Conservation (phyloP, 768 basidiomycete genomes). For the Rhodotorula diobovata region DNA sequence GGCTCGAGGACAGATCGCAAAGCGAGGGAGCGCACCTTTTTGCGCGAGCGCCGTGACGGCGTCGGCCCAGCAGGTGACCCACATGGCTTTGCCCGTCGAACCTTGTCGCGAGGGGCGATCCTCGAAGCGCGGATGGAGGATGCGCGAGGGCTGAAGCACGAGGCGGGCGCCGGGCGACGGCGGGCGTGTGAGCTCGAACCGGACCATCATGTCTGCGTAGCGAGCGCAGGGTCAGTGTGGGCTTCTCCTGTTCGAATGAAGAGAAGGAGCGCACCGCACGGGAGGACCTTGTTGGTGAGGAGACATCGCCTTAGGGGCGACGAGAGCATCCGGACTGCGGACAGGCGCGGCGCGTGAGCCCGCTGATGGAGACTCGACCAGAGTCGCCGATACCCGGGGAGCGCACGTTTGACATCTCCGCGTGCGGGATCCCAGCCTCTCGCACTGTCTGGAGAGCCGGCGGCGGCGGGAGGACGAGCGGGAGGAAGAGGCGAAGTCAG, state of each 20-base stretch:
- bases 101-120: not conserved
- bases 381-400: not conserved
- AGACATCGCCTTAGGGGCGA: not conserved
- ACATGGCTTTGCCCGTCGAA: conserved; percentile 1
- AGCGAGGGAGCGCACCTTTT: not conserved
- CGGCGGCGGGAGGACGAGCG: too few species aligned
- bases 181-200: not conserved
- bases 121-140: not conserved
- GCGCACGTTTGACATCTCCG: not conserved
- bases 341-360: not conserved
- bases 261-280: not conserved
- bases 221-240: not conserved
- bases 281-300: not conserved
- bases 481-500: not conserved
- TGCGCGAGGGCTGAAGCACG: not conserved
- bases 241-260: accelerated
- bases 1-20: too few species aligned
- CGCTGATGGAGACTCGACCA: not conserved
- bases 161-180: not conserved
- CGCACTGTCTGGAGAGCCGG: too few species aligned
- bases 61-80: not conserved
- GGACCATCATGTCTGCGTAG: not conserved
- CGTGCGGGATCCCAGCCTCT: not conserved
- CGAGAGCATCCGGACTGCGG: not conserved
- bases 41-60: not conserved